Conservation (phyloP, 768 basidiomycete genomes). For the Kwoniella botswanensis region DNA sequence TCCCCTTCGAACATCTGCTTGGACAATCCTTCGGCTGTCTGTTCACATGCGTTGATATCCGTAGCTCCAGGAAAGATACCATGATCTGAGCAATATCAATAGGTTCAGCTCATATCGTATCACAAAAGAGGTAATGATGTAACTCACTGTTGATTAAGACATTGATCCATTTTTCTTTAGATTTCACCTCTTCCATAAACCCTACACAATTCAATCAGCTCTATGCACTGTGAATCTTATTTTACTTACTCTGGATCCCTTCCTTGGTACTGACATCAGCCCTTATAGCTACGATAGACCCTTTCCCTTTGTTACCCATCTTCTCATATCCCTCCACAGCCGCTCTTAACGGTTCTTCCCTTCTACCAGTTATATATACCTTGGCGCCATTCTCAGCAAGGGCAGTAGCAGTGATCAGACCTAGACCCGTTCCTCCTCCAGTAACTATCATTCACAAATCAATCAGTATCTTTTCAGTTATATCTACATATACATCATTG, state of each 20-base stretch:
- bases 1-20: slow-evolving; percentile 53
- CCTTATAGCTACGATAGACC: slow-evolving; percentile 44
- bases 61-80: slow-evolving; percentile 45
- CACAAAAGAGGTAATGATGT: neutral
- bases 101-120: neutral
- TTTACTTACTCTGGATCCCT: slow-evolving; percentile 50
- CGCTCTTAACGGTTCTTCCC: slow-evolving; percentile 45
- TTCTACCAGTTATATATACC: slow-evolving; percentile 56
- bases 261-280: slow-evolving; percentile 53
- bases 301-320: slow-evolving; percentile 31
- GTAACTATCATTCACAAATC: slow-evolving; percentile 28
- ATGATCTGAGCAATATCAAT: slow-evolving; percentile 33
- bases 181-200: slow-evolving; percentile 36
- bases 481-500: neutral
- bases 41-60: slow-evolving; percentile 46
- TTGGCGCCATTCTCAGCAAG: slow-evolving; percentile 54
- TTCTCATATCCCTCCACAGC: slow-evolving; percentile 41
- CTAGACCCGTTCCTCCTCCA: slow-evolving; percentile 41
- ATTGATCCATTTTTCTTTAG: slow-evolving; percentile 54
- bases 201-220: slow-evolving; percentile 22
- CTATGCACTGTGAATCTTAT: neutral
- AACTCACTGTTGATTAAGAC: slow-evolving; percentile 51
- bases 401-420: slow-evolving; percentile 43
- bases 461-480: neutral
- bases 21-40: slow-evolving; percentile 51